Base-by-base conservation (phyloP, 1,284 basidiomycete species). In the Bjerkandera adusta region DNA sequence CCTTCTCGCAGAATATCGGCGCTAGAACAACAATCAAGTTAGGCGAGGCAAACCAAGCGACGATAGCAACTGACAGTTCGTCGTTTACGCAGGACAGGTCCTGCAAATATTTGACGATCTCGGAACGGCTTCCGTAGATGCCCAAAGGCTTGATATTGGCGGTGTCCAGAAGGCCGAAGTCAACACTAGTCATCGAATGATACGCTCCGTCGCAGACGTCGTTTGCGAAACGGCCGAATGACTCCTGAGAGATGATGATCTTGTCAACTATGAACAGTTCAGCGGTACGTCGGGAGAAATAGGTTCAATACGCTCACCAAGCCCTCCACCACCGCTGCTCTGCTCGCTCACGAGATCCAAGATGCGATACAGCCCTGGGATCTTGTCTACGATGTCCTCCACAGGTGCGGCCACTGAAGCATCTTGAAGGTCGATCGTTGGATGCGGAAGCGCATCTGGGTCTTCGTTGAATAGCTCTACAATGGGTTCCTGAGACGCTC, bases 231-330 rank as follows among this genome's bases (percentile, higher is more conserved):
- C 53, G 52, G 43, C 67, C 64, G 18, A 80, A 59, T 2, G 70
- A 70, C 15, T 70, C 69, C 57, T 78, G 75, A 20, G 68, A 68
- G 32, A 82, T 81, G 57, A 83, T 71, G 35, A 83, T 68, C 56
- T 83, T 83, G 49, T 79, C 79, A 18, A 79, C 77, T 82, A 49
- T 3, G 32, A 25, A 49, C 27, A 24, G 37, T 20, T 21, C 38
- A 25, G 15, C 18, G 10, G 29, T 27, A 8, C 21, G 21, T 7
- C 3, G 25, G 6, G 16, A 24, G 3, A 27, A 20, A 29, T 11
- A 16, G 3, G 12, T 7, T 15, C 16, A 13, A 8, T 4, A 18
- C 13, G 21, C 36, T 26, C 20, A 47, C 45, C 45, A 4, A 47
- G 30, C 11, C 36, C 36, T 4, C 36, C 36, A 20, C 79, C 78